Base-by-base conservation (phyloP, 2,329 filamentous ascomycete genomes). In the Pseudopithomyces chartarum region DNA sequence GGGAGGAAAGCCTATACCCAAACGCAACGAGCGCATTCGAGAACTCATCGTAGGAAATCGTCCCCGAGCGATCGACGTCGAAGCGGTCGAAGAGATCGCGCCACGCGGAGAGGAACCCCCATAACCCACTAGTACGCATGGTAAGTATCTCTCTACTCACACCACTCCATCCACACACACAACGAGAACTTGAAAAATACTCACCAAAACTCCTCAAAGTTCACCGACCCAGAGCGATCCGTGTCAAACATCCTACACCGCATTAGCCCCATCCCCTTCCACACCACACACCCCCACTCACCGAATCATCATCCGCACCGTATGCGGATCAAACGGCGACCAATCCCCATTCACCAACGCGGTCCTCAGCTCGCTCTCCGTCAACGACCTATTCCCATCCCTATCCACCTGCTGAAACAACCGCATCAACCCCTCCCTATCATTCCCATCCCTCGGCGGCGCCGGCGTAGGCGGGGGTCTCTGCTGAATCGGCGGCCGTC, bases 171-270 rank as follows among this genome's bases (percentile, higher is more conserved):
- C 8, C 26, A 29, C 26, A 29, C 5, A 29, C 26, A 8, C 26
- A 29, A 8, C 8, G 26, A 32, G 39, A 36, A 29, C 5, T 20
- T 29, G 26, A 32, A 42, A 36, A 29, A 7, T 20, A 60, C 71
- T 54, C 69, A 82, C 80, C 93, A 96, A 77, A 99, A 99, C 78
- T 98, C 95, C 63, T 95, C 89, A 76, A 97, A 98, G 59, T 90
- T 92, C 74, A 99, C 96, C 13, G 90, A 90, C 50, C 93, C 92
- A 60, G 86, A 90, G 66, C 91, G 89, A 78, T 97, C 91, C 56
- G 90, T 91, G 79, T 98, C 94, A 79, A 99, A 99, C 95, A 99
- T 98, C 73, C 93, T 71, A n/a, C n/a, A n/a, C n/a, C n/a, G n/a
- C n/a, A n/a, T n/a, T n/a, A n/a, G n/a, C n/a, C n/a, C n/a, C n/a